These are phyloP conservation scores for Angomonas deanei DNA, from an alignment of 208 protist genomes.

Conservation along the genomic window DNA sequence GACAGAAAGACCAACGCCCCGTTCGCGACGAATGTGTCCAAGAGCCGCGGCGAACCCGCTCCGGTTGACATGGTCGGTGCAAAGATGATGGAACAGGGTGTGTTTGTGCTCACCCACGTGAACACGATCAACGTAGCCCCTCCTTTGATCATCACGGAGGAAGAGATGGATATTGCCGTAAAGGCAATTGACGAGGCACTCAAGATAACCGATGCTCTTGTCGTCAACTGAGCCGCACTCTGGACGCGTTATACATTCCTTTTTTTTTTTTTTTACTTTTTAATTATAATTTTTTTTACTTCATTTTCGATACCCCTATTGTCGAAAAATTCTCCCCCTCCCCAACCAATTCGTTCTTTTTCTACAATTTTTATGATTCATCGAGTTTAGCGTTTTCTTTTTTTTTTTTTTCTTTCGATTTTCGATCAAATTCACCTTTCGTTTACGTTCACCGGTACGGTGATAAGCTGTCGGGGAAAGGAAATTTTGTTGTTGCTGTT, in stretches of 20 bases:
- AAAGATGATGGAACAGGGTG: neutral
- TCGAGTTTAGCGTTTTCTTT: neutral
- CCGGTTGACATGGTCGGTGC: neutral
- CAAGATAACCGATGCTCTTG: constrained; percentile 1
- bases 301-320: neutral
- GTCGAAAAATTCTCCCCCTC: neutral
- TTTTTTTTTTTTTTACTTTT: constrained; percentile 4
- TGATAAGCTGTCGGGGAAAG: neutral
- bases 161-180: neutral
- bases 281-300: neutral
- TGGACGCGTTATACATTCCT: neutral
- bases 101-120: constrained; percentile 6
- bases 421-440: no score
- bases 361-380: neutral
- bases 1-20: neutral
- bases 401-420: neutral
- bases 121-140: constrained; percentile 3
- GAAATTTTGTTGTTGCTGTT: neutral
- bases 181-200: neutral
- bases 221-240: neutral
- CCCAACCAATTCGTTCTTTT: neutral
- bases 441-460: no score
- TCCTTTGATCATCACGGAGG: constrained; percentile 3
- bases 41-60: neutral
- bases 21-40: constrained; percentile 1